Evolutionary conservation across 164 flowering plant genomes (phyloP).

Genomic region (Dillenia suffruticosa): DNA sequence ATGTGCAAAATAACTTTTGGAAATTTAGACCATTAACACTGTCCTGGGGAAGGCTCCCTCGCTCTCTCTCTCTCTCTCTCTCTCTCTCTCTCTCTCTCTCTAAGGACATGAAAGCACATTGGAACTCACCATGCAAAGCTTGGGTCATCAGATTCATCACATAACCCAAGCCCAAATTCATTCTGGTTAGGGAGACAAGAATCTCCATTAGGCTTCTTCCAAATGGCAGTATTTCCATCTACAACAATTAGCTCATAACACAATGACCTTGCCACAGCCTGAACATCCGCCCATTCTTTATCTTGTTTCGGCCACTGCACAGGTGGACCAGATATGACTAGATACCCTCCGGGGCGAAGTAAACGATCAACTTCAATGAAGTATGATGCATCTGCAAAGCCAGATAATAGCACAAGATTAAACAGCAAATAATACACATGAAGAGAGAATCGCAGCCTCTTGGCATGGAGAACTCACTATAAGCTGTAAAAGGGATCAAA

Average conservation of each 20-base stretch:
- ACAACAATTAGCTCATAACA: conserved; percentile 91
- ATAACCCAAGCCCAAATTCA: conserved; percentile 75
- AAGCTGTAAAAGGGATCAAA: conserved; percentile 90
- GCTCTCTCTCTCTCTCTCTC: no score
- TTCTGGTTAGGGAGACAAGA: conserved; percentile 80
- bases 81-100: no score
- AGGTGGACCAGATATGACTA: conserved; percentile 97
- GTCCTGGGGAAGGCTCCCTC: no score
- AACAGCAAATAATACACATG: not conserved
- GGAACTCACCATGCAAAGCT: conserved; percentile 71
- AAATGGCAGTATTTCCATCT: conserved; percentile 92
- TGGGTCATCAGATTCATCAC: conserved; percentile 78
- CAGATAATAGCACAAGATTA: conserved; percentile 4
- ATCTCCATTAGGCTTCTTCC: conserved; percentile 85
- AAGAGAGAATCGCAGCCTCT: not conserved
- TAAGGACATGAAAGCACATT: no score
- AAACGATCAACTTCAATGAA: conserved; percentile 90
- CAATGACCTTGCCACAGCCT: conserved; percentile 78
- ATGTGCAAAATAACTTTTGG: no score
- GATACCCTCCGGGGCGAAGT: conserved; percentile 92
- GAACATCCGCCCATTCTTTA: conserved; percentile 98
- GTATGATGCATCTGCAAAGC: conserved; percentile 86
- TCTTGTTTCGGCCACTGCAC: conserved; percentile 96
- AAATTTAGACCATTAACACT: no score
- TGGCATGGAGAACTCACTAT: conserved; percentile 55